Evolutionary conservation across 106 monocot species (phyloP), one percentile per base, ranked within the genome.

Genomic region (Dendrobium chrysotoxum): DNA sequence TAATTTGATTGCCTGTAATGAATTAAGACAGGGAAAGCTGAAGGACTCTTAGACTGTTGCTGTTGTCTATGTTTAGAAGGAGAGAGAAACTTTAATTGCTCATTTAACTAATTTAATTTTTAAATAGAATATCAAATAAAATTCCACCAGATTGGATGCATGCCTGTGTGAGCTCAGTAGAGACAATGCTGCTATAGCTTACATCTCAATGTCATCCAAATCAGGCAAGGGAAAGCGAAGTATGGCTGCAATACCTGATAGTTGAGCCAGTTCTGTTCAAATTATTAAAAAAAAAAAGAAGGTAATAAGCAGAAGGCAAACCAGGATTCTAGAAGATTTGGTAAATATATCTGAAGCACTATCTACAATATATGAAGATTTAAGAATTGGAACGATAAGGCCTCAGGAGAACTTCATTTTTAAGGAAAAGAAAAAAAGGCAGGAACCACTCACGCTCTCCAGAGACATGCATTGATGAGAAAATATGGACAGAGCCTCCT

Each of bases 391-490:
- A 46, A 46, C 7, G 10, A 46, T 9, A 40, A 3, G 11, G 50
- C 50, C 11, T 50, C 16, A 50, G 50, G 13, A 30, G 31, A 30
- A 35, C n/a, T 35, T 70, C 12, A 21, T 15, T 39, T 35, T 16
- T 74, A 74, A 39, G 41, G 74, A 20, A 74, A 61, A 42, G 16
- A 28, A 76, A 68, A 71, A 44, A 12, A 7, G 10, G 42, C 21
- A 71, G 40, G 26, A 25, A 20, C 70, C 40, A 80, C 96, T 96
- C 54, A 96, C 96, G 92, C 72, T 94, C 94, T 65, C 96, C 96
- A 73, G 96, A 97, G 5, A 85, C 82, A 77, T 97, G 99, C 99
- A 99, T 90, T 16, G 99, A 85, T 57, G 99, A 99, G 83, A 99
- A 99, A 75, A 93, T 86, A 71, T 95, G 91, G 1, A 84, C 94